A percentile compares a stretch with the other conserved stretches of the same genome.
Evolutionary conservation across 2,329 filamentous ascomycete genomes (phyloP).

Genomic region (Thermoascus crustaceus): DNA sequence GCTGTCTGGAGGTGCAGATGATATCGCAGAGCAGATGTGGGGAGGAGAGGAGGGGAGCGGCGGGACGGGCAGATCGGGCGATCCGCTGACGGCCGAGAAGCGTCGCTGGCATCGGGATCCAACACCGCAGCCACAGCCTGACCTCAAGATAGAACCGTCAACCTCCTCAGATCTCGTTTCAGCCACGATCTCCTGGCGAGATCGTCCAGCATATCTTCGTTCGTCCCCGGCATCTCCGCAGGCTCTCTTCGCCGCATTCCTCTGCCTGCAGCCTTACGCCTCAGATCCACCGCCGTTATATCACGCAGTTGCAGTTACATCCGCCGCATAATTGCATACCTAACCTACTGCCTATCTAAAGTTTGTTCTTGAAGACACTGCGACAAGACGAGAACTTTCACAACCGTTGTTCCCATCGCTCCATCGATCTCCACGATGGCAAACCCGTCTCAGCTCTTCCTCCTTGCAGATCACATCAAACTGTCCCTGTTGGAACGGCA

Average conservation of each 20-base stretch:
- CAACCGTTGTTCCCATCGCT: too few species aligned
- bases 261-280: background rate
- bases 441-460: conserved; percentile 67
- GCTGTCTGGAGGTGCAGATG: conserved; percentile 10
- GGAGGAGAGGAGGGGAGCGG: conserved; percentile 1
- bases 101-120: background rate
- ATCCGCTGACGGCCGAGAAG: background rate
- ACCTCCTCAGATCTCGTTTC: too few species aligned
- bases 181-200: conserved; percentile 1
- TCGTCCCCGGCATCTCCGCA: background rate
- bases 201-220: background rate
- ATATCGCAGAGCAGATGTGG: conserved; percentile 5
- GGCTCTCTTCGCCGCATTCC: background rate
- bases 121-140: conserved; percentile 2
- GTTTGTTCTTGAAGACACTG: too few species aligned
- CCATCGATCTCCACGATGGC: conserved; percentile 33
- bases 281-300: background rate
- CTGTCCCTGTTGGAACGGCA: conserved; percentile 87
- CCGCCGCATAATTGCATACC: conserved; percentile 1
- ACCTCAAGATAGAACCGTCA: background rate
- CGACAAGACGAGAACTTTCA: too few species aligned
- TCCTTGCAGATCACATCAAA: conserved; percentile 94
- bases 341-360: too few species aligned
- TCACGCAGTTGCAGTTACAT: background rate
- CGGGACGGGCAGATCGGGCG: conserved; percentile 4